Conservation (phyloP, 371 early-diverging fungal species). For the Nosema muscidifuracis region DNA sequence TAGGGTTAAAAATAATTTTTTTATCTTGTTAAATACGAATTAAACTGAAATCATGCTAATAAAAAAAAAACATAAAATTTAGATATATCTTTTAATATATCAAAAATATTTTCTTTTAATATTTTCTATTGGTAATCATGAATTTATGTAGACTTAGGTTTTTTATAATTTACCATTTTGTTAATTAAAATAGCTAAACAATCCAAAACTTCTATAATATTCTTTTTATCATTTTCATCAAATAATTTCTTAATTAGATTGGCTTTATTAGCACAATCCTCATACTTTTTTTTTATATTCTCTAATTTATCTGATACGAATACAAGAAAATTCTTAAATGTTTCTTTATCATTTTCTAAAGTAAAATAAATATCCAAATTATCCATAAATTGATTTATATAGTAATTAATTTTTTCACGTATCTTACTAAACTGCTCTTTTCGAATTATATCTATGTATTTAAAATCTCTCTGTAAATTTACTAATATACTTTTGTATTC, state of each 20-base stretch:
- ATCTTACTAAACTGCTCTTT: conserved; percentile 27
- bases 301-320: neutral
- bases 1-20: too few species aligned
- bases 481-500: neutral
- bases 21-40: too few species aligned
- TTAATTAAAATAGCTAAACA: neutral
- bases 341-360: conserved; percentile 15
- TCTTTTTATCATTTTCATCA: conserved; percentile 5
- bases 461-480: conserved; percentile 22
- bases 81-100: too few species aligned
- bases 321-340: neutral
- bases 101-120: too few species aligned
- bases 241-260: neutral
- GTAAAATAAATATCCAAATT: conserved; percentile 2
- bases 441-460: conserved; percentile 29
- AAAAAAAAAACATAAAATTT: too few species aligned
- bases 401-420: conserved; percentile 40
- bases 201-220: conserved; percentile 2
- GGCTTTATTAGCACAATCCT: neutral
- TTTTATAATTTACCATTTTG: neutral
- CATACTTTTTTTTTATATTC: neutral
- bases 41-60: too few species aligned
- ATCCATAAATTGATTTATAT: conserved; percentile 30
- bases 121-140: too few species aligned
- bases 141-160: too few species aligned